Percentiles rank a stretch among this genome's conserved stretches.
phyloP scores from a whole-genome alignment of 2,329 filamentous ascomycete species.

The Xylaria sp. region DNA sequence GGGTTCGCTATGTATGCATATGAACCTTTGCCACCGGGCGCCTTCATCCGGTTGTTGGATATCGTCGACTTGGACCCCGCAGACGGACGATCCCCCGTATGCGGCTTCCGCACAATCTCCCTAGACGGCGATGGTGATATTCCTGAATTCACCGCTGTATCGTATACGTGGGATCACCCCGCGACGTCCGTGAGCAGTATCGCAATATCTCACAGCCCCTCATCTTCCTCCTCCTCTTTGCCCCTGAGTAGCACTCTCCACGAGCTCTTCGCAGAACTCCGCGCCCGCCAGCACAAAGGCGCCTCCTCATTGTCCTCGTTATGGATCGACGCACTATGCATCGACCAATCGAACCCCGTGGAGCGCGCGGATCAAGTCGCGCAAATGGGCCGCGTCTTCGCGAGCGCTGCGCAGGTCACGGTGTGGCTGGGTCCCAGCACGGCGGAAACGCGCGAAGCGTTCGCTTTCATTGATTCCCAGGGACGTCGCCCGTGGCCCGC shows the following conservation, averaged over 20 bases:
- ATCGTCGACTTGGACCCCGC: background rate
- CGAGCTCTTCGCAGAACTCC: background rate
- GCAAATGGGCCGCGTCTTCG: background rate
- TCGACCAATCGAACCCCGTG: background rate
- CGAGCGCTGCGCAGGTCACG: background rate
- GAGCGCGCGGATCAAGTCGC: background rate
- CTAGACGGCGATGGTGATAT: background rate
- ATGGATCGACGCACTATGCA: slow-evolving; percentile 1
- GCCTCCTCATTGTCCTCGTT: background rate
- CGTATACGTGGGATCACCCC: background rate
- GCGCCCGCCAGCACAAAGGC: background rate
- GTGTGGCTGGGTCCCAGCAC: background rate
- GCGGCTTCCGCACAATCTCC: background rate
- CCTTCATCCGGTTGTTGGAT: background rate
- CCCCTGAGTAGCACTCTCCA: background rate
- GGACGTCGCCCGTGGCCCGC: background rate
- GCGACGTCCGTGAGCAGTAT: background rate
- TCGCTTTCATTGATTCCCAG: background rate
- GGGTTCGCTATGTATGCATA: background rate
- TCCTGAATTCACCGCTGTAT: background rate
- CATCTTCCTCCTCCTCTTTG: background rate
- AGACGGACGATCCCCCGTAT: background rate
- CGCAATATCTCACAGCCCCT: background rate
- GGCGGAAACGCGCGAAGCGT: background rate
- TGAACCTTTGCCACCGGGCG: background rate